Conservation (phyloP, 1,284 basidiomycete species). For the Pyrrhoderma noxium region DNA sequence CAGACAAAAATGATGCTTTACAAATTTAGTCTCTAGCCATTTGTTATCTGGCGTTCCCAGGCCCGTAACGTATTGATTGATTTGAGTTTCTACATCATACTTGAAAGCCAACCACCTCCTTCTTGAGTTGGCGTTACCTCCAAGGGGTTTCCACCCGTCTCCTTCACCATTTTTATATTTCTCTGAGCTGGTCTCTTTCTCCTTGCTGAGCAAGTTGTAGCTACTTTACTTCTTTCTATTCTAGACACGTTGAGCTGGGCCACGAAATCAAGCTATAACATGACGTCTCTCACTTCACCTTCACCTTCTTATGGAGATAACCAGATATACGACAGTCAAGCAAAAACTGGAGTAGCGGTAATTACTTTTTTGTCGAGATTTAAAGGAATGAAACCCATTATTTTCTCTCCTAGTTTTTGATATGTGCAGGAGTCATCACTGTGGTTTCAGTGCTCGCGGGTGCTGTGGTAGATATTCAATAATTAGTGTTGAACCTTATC, state of each 20-base stretch:
- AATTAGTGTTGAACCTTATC: neutral
- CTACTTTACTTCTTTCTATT: neutral
- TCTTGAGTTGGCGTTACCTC: too few species aligned
- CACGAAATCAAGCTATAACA: neutral
- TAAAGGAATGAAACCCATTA: neutral
- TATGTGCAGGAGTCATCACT: slow-evolving; percentile 12
- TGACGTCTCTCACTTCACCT: too few species aligned
- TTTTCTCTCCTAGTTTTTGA: slow-evolving; percentile 4
- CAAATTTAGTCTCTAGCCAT: too few species aligned
- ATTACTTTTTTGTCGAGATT: too few species aligned
- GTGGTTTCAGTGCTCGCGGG: slow-evolving; percentile 8
- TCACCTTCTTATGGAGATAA: too few species aligned
- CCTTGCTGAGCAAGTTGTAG: slow-evolving; percentile 4
- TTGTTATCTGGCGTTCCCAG: too few species aligned
- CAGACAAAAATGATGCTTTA: too few species aligned
- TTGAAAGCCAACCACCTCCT: too few species aligned
- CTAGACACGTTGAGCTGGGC: neutral
- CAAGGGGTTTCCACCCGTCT: neutral
- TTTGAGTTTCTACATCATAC: too few species aligned
- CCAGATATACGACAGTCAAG: too few species aligned
- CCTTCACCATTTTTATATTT: neutral
- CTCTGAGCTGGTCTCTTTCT: slow-evolving; percentile 5
- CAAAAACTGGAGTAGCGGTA: too few species aligned
- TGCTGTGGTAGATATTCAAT: slow-evolving; percentile 3
- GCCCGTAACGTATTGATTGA: too few species aligned